Evolutionary conservation across 805 yeast species (phyloP).

Genomic region (Wickerhamiella australiensis): DNA sequence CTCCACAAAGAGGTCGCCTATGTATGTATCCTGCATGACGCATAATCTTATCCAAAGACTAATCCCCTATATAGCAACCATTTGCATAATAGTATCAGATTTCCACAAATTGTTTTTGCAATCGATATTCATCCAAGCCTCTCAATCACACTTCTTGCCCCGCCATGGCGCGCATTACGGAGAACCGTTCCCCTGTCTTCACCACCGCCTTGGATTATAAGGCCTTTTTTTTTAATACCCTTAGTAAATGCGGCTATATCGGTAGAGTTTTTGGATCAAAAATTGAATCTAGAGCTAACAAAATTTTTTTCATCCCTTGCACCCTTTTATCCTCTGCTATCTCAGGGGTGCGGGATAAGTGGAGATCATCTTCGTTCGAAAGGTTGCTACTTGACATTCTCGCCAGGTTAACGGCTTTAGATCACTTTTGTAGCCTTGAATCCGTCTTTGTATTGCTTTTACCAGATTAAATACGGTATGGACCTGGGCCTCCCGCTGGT

Average conservation of each 20-base stretch:
- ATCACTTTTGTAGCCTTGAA: too few species aligned
- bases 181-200: background rate
- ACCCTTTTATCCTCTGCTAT: background rate
- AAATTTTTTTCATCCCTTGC: background rate
- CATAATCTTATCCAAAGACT: background rate
- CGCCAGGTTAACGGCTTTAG: too few species aligned
- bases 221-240: background rate
- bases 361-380: background rate
- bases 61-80: background rate
- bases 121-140: too few species aligned
- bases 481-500: too few species aligned
- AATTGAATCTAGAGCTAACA: background rate
- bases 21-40: background rate
- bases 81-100: background rate
- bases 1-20: constrained; percentile 1
- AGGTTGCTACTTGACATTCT: background rate
- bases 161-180: too few species aligned
- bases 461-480: too few species aligned
- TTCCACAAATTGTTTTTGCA: background rate
- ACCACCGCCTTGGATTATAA: background rate
- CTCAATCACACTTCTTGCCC: too few species aligned
- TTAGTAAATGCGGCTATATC: too few species aligned
- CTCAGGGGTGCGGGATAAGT: background rate
- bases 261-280: too few species aligned
- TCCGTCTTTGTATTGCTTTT: too few species aligned